Base-by-base conservation (phyloP, 2,329 filamentous ascomycete genomes). In the Ceratocystiopsis minuta region DNA sequence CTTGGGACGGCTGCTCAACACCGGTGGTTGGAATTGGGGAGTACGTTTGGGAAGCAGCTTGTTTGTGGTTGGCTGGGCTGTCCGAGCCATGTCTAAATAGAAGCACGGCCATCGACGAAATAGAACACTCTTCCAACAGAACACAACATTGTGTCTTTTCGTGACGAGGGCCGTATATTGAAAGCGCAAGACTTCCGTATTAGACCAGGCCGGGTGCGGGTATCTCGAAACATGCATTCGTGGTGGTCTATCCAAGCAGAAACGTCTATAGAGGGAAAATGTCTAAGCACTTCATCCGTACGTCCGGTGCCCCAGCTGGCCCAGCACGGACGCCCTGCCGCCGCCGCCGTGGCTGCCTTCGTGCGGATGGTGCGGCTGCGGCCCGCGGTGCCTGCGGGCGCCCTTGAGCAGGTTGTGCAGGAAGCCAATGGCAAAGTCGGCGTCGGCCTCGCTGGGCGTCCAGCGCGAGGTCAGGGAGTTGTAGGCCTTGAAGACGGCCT, bases 401-500 rank as follows among this genome's bases (percentile, higher is more conserved):
- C 32, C n/a, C 28, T 54, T 52, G 37, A 69, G 51, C 28, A 68
- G 57, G 28, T 55, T 60, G 36, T 65, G 56, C 35, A 70, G 51
- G 37, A 68, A 58, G 12, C 59, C 55, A 16, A 68, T 54, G 58
- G 72, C 62, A 40, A 69, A 70, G 24, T 61, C 55, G 36, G 60
- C 54, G 16, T 64, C 61, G 6, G 56, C 55, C 14, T 54, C 42
- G 3, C 57, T 53, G 35, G 68, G 55, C 15, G 62, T 52, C 68
- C 70, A 75, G 33, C 67, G 60, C 35, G 55, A 49, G 33, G 59
- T 61, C 43, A 76, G 53, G 18, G 58, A 55, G 18, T 66, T 62
- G 51, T 70, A 85, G 4, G 72, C 67, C 36, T 66, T 59, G 45
- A 75, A 46, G 38, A 78, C 65, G 31, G 63, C 59, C 12, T 69